phyloP scores from a whole-genome alignment of 2,329 filamentous ascomycete species.

The Clarireedia hainanense region DNA sequence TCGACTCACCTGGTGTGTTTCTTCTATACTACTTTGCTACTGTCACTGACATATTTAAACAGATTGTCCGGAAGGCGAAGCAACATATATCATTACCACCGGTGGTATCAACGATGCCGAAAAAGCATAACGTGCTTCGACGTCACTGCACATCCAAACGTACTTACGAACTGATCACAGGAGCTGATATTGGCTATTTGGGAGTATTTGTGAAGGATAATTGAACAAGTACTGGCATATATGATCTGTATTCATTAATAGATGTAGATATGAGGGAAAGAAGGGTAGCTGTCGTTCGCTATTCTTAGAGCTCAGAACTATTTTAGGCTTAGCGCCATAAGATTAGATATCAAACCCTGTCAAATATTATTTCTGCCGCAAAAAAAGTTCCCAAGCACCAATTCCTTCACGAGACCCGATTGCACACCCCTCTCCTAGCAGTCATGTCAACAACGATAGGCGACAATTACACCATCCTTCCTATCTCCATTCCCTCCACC shows the following conservation, averaged over 20 bases:
- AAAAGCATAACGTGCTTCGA: constrained; percentile 37
- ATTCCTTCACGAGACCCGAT: not conserved
- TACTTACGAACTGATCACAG: not conserved
- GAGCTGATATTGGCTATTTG: not conserved
- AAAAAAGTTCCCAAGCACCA: constrained; percentile 8
- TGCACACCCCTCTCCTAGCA: not conserved
- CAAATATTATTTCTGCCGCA: constrained; percentile 11
- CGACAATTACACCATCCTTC: constrained; percentile 26
- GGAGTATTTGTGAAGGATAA: not conserved
- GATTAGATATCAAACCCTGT: constrained; percentile 24
- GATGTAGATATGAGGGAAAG: not conserved
- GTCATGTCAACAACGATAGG: constrained; percentile 9
- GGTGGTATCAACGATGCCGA: constrained; percentile 62
- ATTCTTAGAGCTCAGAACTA: constrained; percentile 3
- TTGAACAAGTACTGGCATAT: constrained; percentile 1
- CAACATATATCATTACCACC: constrained; percentile 62
- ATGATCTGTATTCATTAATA: not conserved
- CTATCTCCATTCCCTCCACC: constrained; percentile 30
- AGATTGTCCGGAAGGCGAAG: constrained; percentile 63
- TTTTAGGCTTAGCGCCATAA: constrained; percentile 14
- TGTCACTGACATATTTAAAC: constrained; percentile 3
- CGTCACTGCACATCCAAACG: not conserved
- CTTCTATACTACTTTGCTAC: not conserved
- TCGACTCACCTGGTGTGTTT: constrained; percentile 53
- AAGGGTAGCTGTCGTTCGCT: not conserved